Conservation (phyloP, 2,329 filamentous ascomycete genomes). For the Diaporthe caulivora region DNA sequence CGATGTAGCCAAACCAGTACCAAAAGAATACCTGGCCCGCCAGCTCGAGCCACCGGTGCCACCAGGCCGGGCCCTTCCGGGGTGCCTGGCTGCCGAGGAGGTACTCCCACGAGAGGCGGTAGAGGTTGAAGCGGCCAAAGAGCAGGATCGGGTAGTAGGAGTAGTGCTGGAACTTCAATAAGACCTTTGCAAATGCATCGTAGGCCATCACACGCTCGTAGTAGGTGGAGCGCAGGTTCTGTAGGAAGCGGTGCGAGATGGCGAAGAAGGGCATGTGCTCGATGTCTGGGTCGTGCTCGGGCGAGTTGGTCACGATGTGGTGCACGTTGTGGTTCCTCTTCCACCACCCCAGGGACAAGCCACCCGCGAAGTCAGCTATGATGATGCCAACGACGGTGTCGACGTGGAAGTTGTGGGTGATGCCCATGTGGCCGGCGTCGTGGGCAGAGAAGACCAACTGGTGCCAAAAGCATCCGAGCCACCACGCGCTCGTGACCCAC, state of each 20-base stretch:
- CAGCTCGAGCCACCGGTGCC: conserved; percentile 86
- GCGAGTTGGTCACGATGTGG: conserved; percentile 94
- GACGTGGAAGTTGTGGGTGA: conserved; percentile 88
- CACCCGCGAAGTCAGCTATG: conserved; percentile 90
- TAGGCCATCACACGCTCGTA: conserved; percentile 86
- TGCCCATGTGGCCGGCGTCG: conserved; percentile 97
- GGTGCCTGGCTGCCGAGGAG: conserved; percentile 78
- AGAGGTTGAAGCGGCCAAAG: conserved; percentile 90
- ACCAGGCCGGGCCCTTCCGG: conserved; percentile 81
- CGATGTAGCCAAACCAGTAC: conserved; percentile 86
- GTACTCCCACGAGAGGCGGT: conserved; percentile 83
- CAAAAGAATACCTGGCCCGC: conserved; percentile 84
- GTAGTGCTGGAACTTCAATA: conserved; percentile 82
- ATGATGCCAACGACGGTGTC: conserved; percentile 91
- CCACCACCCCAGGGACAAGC: conserved; percentile 96
- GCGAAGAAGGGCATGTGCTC: conserved; percentile 92
- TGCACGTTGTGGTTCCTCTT: conserved; percentile 97
- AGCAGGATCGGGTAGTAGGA: conserved; percentile 86
- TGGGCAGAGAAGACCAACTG: conserved; percentile 95
- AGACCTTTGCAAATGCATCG: conserved; percentile 77
- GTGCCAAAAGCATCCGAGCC: conserved; percentile 90
- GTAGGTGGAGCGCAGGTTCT: conserved; percentile 81
- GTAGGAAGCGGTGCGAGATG: conserved; percentile 84
- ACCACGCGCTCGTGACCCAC: conserved; percentile 78
- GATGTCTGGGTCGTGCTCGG: conserved; percentile 96